A percentile compares a stretch with the other conserved stretches of the same genome.
Evolutionary conservation across 2,329 filamentous ascomycete genomes (phyloP).

Genomic region (Pseudomassariella vexata): DNA sequence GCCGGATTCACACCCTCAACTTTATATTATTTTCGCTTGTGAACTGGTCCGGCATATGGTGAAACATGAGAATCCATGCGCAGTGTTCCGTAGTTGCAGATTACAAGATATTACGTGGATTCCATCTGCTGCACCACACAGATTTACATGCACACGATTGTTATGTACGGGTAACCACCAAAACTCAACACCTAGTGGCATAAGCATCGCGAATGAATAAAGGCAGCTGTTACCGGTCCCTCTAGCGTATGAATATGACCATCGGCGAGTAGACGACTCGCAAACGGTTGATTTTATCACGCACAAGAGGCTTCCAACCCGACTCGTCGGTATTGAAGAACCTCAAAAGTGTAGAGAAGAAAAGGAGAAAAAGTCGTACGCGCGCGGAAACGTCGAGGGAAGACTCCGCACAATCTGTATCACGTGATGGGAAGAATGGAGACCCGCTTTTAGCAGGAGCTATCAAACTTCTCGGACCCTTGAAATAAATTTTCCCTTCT

Average conservation of each 20-base stretch:
- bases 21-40: no score
- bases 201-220: slow-evolving; percentile 14
- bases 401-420: neutral
- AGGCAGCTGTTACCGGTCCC: slow-evolving; percentile 27
- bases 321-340: no score
- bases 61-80: no score
- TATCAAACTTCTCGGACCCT: neutral
- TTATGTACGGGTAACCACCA: slow-evolving; percentile 24
- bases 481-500: neutral
- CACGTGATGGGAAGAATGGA: slow-evolving; percentile 4
- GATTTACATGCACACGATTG: no score
- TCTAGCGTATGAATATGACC: slow-evolving; percentile 61
- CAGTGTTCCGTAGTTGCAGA: no score
- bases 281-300: slow-evolving; percentile 58
- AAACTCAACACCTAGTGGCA: slow-evolving; percentile 16
- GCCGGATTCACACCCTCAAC: no score
- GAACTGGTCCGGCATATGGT: no score
- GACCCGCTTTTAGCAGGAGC: neutral
- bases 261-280: slow-evolving; percentile 43
- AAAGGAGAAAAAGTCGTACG: slow-evolving; percentile 11
- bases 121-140: no score
- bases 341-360: slow-evolving; percentile 37
- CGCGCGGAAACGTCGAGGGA: neutral
- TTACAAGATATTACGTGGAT: no score
- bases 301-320: no score